Conservation (phyloP, 2,329 filamentous ascomycete species). For the Aspergillus sp. region DNA sequence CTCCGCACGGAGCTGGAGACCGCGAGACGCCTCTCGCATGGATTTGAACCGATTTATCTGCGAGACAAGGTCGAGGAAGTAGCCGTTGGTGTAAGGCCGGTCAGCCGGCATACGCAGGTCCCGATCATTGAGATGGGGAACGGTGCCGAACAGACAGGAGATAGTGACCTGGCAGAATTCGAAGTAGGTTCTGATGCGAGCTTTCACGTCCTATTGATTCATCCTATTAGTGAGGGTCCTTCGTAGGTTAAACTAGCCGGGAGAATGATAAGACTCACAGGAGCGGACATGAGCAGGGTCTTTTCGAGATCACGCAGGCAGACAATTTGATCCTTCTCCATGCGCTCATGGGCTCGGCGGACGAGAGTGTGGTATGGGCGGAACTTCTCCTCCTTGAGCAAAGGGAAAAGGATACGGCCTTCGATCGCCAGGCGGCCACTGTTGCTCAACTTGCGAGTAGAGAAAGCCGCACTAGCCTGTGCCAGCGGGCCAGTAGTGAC, state of each 20-base stretch:
- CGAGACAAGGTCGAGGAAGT: conserved; percentile 94
- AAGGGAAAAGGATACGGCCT: conserved; percentile 74
- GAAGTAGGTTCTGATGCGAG: conserved; percentile 69
- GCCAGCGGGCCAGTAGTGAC: conserved; percentile 27
- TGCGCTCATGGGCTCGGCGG: conserved; percentile 73
- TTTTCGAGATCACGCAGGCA: conserved; percentile 94
- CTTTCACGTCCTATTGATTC: conserved; percentile 34
- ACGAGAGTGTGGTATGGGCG: conserved; percentile 81
- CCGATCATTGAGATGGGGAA: conserved; percentile 79
- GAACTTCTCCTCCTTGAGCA: conserved; percentile 69
- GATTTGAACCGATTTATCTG: conserved; percentile 88
- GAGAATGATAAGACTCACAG: conserved; percentile 82
- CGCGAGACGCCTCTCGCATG: conserved; percentile 76
- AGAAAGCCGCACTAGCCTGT: conserved; percentile 19
- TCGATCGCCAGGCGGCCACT: conserved; percentile 75
- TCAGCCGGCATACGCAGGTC: conserved; percentile 84
- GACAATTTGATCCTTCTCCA: conserved; percentile 80
- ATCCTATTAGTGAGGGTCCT: background rate
- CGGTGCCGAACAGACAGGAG: conserved; percentile 83
- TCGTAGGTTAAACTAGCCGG: background rate
- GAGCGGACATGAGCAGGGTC: conserved; percentile 84
- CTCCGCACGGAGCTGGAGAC: conserved; percentile 45
- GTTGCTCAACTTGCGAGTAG: conserved; percentile 60
- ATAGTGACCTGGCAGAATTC: conserved; percentile 89
- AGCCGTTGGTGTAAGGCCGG: conserved; percentile 89